Conservation (phyloP, 2,329 filamentous ascomycete genomes). For the Fusarium keratoplasticum region DNA sequence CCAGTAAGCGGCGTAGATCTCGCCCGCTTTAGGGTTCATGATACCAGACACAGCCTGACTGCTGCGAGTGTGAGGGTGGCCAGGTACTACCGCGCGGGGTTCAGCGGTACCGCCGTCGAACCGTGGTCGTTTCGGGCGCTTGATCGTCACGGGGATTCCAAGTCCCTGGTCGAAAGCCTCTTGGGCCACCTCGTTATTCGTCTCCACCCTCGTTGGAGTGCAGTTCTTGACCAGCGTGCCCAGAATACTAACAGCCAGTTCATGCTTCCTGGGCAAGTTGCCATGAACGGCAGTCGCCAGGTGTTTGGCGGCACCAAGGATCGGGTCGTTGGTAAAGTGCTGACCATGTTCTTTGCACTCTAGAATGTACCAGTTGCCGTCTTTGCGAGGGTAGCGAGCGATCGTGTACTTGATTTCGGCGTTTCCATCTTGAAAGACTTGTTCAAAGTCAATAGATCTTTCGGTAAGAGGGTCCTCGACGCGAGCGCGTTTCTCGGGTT, state of each 20-base stretch:
- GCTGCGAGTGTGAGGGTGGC: neutral
- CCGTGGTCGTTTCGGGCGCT: neutral
- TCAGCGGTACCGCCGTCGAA: neutral
- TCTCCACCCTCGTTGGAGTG: accelerated
- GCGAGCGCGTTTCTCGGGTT: neutral
- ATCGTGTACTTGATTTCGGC: conserved; percentile 8
- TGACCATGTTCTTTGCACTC: neutral
- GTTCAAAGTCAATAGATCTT: neutral
- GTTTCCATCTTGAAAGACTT: conserved; percentile 20
- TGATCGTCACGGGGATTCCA: neutral
- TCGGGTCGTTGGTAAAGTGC: neutral
- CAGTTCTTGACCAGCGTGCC: conserved; percentile 18
- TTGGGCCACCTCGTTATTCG: neutral
- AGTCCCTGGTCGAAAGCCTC: neutral
- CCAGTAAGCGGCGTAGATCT: conserved; percentile 13
- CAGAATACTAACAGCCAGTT: neutral
- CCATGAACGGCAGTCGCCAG: neutral
- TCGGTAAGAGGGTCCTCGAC: neutral
- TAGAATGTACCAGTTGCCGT: conserved; percentile 11
- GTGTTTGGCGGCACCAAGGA: conserved; percentile 1
- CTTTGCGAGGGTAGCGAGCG: neutral
- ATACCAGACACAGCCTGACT: neutral
- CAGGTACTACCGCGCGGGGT: neutral
- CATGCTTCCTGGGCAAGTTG: accelerated
- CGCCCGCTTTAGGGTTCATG: conserved; percentile 2